These are phyloP conservation scores for Neckera pumila DNA, from an alignment of 225 moss, liverwort and hornwort genomes.

Conservation along the genomic window DNA sequence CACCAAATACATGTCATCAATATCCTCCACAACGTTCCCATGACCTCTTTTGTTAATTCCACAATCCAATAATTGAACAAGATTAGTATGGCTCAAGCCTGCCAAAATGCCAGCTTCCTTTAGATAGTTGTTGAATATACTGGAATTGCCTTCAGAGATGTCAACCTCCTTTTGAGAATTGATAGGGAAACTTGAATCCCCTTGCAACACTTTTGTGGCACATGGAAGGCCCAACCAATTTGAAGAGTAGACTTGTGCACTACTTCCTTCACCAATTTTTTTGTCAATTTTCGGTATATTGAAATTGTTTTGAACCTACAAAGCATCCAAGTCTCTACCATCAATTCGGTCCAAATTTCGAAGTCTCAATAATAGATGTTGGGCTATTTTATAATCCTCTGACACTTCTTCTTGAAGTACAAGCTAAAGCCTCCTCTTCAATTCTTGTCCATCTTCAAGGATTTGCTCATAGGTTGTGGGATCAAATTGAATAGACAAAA, in stretches of 20 bases:
- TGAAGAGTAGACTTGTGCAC: neutral
- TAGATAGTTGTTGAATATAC: too few species aligned
- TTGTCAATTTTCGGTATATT: too few species aligned
- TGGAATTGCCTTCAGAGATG: too few species aligned
- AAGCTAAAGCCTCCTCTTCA: neutral
- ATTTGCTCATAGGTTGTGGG: neutral
- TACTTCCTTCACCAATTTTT: neutral
- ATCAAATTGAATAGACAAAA: neutral
- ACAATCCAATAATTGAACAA: neutral
- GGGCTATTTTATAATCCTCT: neutral
- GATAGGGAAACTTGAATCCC: accelerated
- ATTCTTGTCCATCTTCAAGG: neutral
- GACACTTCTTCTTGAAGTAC: accelerated
- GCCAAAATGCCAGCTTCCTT: neutral
- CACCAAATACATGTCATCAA: too few species aligned
- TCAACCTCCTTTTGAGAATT: neutral
- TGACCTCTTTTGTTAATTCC: too few species aligned
- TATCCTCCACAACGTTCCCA: too few species aligned
- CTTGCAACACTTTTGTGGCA: neutral
- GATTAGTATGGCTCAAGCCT: neutral
- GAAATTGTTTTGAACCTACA: too few species aligned
- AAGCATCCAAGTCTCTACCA: neutral
- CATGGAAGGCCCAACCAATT: neutral
- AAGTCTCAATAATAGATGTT: neutral
- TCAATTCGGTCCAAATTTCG: neutral